Base-by-base conservation (phyloP, 2,329 filamentous ascomycete species). In the Dothistroma septosporum region DNA sequence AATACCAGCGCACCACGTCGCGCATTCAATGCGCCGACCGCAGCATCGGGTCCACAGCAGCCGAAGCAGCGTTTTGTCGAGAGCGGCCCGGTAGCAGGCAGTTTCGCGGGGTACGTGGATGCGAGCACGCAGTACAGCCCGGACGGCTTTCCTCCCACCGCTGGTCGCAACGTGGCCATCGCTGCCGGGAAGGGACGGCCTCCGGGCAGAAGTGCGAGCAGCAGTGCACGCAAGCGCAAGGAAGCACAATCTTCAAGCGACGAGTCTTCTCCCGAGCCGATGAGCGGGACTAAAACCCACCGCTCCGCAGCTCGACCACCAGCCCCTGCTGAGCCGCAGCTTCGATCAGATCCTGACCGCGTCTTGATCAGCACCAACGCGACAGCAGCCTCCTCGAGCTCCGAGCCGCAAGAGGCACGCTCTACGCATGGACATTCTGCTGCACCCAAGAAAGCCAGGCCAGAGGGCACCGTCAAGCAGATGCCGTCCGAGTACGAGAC, bases 401-500 rank as follows among this genome's bases (percentile, higher is more conserved):
- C 64, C 14, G 60, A 64, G 58, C 66, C 64, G 46, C 65, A 70
- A 60, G 69, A 70, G 53, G 67, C 70, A 28, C 68, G 70, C 28
- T 69, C 69, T 11, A 71, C 70, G 21, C 67, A 71, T 66, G 66
- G 68, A 41, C 67, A 70, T 46, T 69, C 68, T 1, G 68, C 68
- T 46, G 68, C 71, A n/a, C 68, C 78, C 1, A 84, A 84, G 69
- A 78, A 80, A 44, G 68, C 76, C 32, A 77, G 79, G 50, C 73
- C 78, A 3, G 74, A 76, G 16, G 77, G 79, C 3, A 76, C 75
- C 2, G 69, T 79, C 57, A 87, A 85, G 70, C 67, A 82, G 60
- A 82, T 94, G 72, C 89, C 94, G 0, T 76, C 83, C 61, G 82
- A 83, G 69, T 99, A 99, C 75, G 91, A 96, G 75, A 79, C 86